Base-by-base conservation (phyloP, 2,329 filamentous ascomycete genomes). In the Fusarium miscanthi region DNA sequence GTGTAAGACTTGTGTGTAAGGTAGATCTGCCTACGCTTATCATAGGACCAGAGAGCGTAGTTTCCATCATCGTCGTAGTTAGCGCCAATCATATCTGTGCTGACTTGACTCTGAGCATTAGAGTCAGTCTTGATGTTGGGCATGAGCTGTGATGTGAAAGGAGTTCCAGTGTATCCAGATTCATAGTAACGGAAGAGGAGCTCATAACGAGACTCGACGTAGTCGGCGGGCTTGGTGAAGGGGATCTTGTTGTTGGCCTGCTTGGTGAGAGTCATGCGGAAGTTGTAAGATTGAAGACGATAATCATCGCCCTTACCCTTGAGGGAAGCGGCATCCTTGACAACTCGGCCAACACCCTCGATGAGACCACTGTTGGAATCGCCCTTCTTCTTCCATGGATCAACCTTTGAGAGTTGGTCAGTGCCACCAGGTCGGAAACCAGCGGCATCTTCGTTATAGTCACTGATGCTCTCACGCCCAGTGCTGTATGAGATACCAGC, bases 271-370 rank as follows among this genome's bases (percentile, higher is more conserved):
- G 57, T 57, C 27, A 74, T 45, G 7, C 72, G 63, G 53, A 74
- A 74, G 68, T 74, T 74, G 46, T 74, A 74, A 8, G 72, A 72
- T 3, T 74, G 72, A 25, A 74, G 72, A 9, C 72, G 68, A 19
- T 57, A 58, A 3, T 59, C 49, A 30, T 74, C 72, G 1, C 59
- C 68, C 8, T 49, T 17, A 12, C 71, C 71, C 7, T 54, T 53
- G 3, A 66, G n/a, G 4, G 68, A 41, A 8, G 19, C 42, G 2
- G 57, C 43, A 10, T 74, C 30, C 12, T 40, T 62, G 42, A 74
- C 43, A n/a, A 66, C 37, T 46, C 72, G 60, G 2, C 73, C 59
- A 13, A 74, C 42, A 8, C 72, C 72, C 2, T 57, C 21, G 13
- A 74, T 41, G 11, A 74, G 54, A 16, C 72, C 71, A 17, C 72